These are phyloP conservation scores for Macrolepiota fuliginosa DNA, from an alignment of 768 basidiomycete species.

Conservation along the genomic window DNA sequence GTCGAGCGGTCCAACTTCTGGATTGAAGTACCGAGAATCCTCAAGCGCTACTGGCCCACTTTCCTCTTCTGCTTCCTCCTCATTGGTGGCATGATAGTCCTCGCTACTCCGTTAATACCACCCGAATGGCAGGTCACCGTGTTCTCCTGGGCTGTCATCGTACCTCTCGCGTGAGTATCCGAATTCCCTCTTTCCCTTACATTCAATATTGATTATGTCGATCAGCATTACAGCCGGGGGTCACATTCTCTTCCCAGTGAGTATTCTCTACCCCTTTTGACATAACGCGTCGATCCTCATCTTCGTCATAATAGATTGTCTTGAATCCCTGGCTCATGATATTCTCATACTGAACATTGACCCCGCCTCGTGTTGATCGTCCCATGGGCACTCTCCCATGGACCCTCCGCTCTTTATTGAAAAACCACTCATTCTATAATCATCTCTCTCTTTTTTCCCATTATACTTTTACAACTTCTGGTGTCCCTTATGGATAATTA, in stretches of 20 bases:
- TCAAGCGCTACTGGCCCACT: slow-evolving; percentile 73
- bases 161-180: slow-evolving; percentile 66
- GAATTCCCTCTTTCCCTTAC: not conserved
- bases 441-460: slow-evolving; percentile 18
- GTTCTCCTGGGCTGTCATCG: slow-evolving; percentile 67
- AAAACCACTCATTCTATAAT: slow-evolving; percentile 17
- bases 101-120: slow-evolving; percentile 55
- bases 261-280: slow-evolving; percentile 21
- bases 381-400: not conserved
- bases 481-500: not conserved
- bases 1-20: slow-evolving; percentile 89
- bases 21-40: slow-evolving; percentile 83
- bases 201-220: slow-evolving; percentile 11
- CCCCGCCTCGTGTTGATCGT: not conserved
- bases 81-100: slow-evolving; percentile 54
- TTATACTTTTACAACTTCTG: not conserved
- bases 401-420: slow-evolving; percentile 4
- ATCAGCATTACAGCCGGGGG: slow-evolving; percentile 57
- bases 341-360: slow-evolving; percentile 51
- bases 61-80: slow-evolving; percentile 51
- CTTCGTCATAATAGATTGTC: slow-evolving; percentile 49
- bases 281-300: slow-evolving; percentile 5
- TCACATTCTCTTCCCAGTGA: slow-evolving; percentile 74
- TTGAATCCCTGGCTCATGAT: slow-evolving; percentile 91
- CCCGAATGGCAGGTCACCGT: slow-evolving; percentile 61